Base-by-base conservation (phyloP, 176 grass and related monocot species). In the Oryza rufipogon region DNA sequence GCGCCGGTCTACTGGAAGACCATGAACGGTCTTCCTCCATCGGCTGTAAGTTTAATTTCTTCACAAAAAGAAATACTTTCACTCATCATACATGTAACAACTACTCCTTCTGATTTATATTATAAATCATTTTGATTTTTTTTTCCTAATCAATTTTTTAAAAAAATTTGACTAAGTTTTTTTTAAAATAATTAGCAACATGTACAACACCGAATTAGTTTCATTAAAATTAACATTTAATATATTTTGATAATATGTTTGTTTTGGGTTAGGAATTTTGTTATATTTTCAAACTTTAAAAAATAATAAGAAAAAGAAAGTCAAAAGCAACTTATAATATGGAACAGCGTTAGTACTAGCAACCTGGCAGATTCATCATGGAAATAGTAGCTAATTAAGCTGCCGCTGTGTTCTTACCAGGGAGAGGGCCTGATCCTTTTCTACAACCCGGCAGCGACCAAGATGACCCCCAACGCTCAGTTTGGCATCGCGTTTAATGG, bases 1-100 rank as follows among this genome's bases (percentile, higher is more conserved):
- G 87, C 85, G 52, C 89, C 96, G 64, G 83, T 98, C 68, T 98
- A 74, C 84, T 98, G 96, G 96, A 98, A 93, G 85, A 98, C 96
- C 28, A 66, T 3, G 77, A 98, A 61, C 44, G 93, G 96, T 70
- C 91, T 93, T 25, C 80, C 91, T 89, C 93, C 93, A 13, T 78
- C 93, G 23, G 71, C 91, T 33, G 93, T 95, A 83, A 71, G 76
- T 89, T 89, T 64, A n/a, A 75, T 56, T 56, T 56, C 51, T 60
- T 60, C 56, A 60, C 6, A 22, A 60, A 60, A 60, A 10, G 16
- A n/a, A n/a, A n/a, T 6, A 20, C 2, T 9, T 9, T n/a, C 56
- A n/a, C 42, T 68, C 2, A 54, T 52, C 44, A 68, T 44, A 36
- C 8, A 36, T 66, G 74, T 46, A 39, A n/a, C 17, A 51, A 38